Evolutionary conservation across 768 basidiomycete species (phyloP).

Genomic region (Boletus reticulatus): DNA sequence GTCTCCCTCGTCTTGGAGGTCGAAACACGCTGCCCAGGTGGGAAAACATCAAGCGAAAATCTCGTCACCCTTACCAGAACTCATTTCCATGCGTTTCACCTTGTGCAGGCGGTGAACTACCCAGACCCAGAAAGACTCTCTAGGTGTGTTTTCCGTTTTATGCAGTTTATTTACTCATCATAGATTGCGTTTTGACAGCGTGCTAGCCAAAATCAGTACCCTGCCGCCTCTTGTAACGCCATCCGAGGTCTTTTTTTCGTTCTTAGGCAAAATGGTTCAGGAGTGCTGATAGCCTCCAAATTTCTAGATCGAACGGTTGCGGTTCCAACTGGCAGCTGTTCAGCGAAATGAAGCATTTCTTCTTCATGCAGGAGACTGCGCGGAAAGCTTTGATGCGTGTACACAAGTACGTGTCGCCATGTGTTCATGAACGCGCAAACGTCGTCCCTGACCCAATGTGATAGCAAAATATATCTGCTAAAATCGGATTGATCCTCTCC

Average conservation of each 20-base stretch:
- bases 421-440: conserved; percentile 9
- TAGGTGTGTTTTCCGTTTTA: conserved; percentile 38
- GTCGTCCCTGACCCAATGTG: conserved; percentile 1
- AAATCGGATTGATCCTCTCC: conserved; percentile 88
- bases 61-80: neutral
- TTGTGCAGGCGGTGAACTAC: conserved; percentile 63
- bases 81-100: neutral
- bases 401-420: conserved; percentile 58
- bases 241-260: conserved; percentile 68
- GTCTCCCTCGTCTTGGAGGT: conserved; percentile 79
- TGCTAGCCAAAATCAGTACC: conserved; percentile 70
- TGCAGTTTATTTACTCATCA: neutral
- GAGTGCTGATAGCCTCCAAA: conserved; percentile 24
- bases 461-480: conserved; percentile 83
- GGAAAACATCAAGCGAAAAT: conserved; percentile 5
- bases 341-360: conserved; percentile 89
- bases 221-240: conserved; percentile 93
- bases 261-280: conserved; percentile 7
- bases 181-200: conserved; percentile 39
- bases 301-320: conserved; percentile 73
- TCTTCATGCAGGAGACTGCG: conserved; percentile 96
- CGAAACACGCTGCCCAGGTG: conserved; percentile 75
- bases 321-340: conserved; percentile 75
- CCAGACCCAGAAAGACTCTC: conserved; percentile 60
- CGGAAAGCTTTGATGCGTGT: conserved; percentile 92